phyloP scores from a whole-genome alignment of 2,329 filamentous ascomycete genomes.

The Scleromitrula shiraiana region DNA sequence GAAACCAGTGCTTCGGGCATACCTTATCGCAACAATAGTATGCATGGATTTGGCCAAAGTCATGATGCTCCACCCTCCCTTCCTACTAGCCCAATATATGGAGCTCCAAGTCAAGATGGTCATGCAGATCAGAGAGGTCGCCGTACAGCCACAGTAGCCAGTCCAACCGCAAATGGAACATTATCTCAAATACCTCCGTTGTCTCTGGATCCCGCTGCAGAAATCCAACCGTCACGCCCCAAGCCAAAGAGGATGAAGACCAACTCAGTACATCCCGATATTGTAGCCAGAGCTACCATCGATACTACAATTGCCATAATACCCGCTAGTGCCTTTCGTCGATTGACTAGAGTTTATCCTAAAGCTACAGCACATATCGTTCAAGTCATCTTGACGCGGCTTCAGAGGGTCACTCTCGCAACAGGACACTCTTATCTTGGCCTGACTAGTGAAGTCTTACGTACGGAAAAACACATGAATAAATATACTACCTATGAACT shows the following conservation, averaged over 20 bases:
- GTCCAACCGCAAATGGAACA: slow-evolving; percentile 29
- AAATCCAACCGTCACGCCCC: slow-evolving; percentile 20
- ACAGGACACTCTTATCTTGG: slow-evolving; percentile 94
- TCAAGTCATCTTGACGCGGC: slow-evolving; percentile 88
- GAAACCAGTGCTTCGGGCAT: slow-evolving; percentile 29
- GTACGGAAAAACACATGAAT: slow-evolving; percentile 90
- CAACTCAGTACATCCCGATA: slow-evolving; percentile 88
- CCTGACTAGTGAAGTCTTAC: slow-evolving; percentile 80
- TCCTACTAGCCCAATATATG: slow-evolving; percentile 28
- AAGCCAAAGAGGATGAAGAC: slow-evolving; percentile 40
- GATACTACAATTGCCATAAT: slow-evolving; percentile 99
- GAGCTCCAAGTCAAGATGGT: slow-evolving; percentile 19
- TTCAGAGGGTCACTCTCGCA: slow-evolving; percentile 88
- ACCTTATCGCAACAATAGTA: slow-evolving; percentile 12
- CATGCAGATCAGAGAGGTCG: slow-evolving; percentile 49
- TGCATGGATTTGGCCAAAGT: slow-evolving; percentile 17
- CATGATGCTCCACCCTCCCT: slow-evolving; percentile 28
- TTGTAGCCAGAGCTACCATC: slow-evolving; percentile 89
- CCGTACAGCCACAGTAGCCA: slow-evolving; percentile 23
- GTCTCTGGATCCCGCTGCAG: slow-evolving; percentile 49
- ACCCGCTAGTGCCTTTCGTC: slow-evolving; percentile 87
- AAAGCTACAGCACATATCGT: slow-evolving; percentile 97
- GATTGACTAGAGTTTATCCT: slow-evolving; percentile 87
- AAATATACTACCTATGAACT: slow-evolving; percentile 86
- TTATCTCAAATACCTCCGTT: slow-evolving; percentile 66